phyloP scores from a whole-genome alignment of 148 eudicot species.

The Nepenthes mirabilis region DNA sequence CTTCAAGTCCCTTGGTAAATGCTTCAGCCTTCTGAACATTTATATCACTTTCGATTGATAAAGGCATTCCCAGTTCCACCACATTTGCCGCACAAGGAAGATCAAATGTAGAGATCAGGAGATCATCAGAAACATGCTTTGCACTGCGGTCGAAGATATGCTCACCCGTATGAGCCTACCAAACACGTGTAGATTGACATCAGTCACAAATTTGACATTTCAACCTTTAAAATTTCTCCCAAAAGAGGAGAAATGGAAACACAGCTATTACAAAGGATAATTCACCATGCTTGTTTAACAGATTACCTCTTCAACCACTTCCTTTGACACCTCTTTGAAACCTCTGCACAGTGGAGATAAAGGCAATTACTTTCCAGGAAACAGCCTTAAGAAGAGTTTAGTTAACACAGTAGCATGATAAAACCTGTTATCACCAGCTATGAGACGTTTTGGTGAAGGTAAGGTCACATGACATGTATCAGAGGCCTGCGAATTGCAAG shows the following conservation, averaged over 20 bases:
- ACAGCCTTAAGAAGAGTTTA: slow-evolving; percentile 1
- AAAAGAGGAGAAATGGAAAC: neutral
- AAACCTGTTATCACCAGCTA: slow-evolving; percentile 50
- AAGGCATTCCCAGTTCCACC: slow-evolving; percentile 25
- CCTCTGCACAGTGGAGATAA: slow-evolving; percentile 29
- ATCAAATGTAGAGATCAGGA: slow-evolving; percentile 15
- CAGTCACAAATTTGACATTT: neutral
- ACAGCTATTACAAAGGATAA: neutral
- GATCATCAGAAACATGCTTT: slow-evolving; percentile 8
- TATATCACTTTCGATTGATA: slow-evolving; percentile 32
- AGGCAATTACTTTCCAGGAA: slow-evolving; percentile 3
- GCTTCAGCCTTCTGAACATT: slow-evolving; percentile 73
- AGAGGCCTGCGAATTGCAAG: slow-evolving; percentile 27
- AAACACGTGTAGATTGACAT: neutral
- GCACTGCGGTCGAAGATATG: slow-evolving; percentile 14
- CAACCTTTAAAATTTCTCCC: neutral
- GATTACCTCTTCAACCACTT: slow-evolving; percentile 28
- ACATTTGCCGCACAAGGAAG: slow-evolving; percentile 21
- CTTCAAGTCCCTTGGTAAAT: slow-evolving; percentile 64
- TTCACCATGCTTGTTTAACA: slow-evolving; percentile 1
- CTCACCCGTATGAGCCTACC: slow-evolving; percentile 29
- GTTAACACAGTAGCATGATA: slow-evolving; percentile 1
- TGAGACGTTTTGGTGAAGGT: slow-evolving; percentile 47
- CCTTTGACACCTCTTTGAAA: slow-evolving; percentile 18
- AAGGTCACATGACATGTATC: slow-evolving; percentile 11